Evolutionary conservation across 257 asterid species (phyloP).

Genomic region (Solanum habrochaites): DNA sequence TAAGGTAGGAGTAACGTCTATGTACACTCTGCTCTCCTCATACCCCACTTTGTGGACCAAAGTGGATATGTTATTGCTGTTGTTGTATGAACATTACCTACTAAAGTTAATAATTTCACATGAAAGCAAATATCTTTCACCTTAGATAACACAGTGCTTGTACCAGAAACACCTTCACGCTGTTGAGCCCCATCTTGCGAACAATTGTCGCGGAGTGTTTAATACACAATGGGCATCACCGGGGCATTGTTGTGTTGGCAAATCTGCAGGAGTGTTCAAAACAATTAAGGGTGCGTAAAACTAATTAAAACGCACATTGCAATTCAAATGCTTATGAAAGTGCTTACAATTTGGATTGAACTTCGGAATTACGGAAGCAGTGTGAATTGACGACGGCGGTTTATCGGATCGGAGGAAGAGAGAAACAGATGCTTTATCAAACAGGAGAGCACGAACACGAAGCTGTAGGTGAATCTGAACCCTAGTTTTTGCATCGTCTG

Average conservation of each 20-base stretch:
- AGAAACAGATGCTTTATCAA: conserved; percentile 67
- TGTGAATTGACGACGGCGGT: neutral
- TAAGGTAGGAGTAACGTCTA: neutral
- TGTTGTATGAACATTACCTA: neutral
- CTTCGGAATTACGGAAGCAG: conserved; percentile 34
- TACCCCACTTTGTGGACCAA: no score
- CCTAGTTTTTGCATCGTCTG: conserved; percentile 49
- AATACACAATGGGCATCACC: no score
- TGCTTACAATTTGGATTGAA: conserved; percentile 70
- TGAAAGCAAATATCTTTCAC: conserved; percentile 11
- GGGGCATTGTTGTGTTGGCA: no score
- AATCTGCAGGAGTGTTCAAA: conserved; percentile 39
- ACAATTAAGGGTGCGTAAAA: neutral
- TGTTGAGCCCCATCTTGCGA: conserved; percentile 23
- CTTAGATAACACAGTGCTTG: conserved; percentile 44
- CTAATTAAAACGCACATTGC: neutral
- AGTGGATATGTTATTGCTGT: neutral
- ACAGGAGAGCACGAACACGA: conserved; percentile 85
- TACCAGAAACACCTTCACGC: conserved; percentile 23
- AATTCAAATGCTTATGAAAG: neutral
- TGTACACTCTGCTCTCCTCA: neutral
- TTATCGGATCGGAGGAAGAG: conserved; percentile 31
- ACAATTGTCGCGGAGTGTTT: conserved; percentile 65
- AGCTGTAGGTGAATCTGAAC: conserved; percentile 80
- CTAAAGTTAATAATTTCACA: neutral